Conservation (phyloP, 2,329 filamentous ascomycete genomes). For the Mycosphaerella arachidis region DNA sequence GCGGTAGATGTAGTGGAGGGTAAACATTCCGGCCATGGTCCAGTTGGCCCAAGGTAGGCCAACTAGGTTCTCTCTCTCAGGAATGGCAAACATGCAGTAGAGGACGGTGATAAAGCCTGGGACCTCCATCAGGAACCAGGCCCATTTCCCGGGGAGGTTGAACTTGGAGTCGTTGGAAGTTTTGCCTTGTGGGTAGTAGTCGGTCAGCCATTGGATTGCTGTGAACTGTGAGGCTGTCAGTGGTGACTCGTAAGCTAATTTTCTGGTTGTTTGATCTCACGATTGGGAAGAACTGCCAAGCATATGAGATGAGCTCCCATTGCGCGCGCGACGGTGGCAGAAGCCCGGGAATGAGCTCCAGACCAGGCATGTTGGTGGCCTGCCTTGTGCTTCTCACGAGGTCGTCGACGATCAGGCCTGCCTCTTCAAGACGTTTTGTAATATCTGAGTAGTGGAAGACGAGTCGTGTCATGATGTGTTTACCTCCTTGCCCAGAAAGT, state of each 20-base stretch:
- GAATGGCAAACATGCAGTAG: slow-evolving; percentile 71
- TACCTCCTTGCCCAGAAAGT: not conserved
- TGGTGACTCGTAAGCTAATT: slow-evolving; percentile 1
- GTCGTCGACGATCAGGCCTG: not conserved
- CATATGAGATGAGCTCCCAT: slow-evolving; percentile 43
- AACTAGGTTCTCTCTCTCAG: slow-evolving; percentile 51
- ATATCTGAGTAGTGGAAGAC: not conserved
- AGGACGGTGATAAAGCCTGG: slow-evolving; percentile 71
- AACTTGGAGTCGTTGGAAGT: slow-evolving; percentile 69
- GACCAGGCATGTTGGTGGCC: slow-evolving; percentile 25
- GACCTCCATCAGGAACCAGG: slow-evolving; percentile 84
- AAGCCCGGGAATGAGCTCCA: slow-evolving; percentile 43
- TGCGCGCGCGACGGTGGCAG: slow-evolving; percentile 49
- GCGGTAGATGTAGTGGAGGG: slow-evolving; percentile 87
- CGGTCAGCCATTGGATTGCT: slow-evolving; percentile 67
- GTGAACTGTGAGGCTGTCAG: slow-evolving; percentile 54
- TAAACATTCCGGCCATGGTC: slow-evolving; percentile 65
- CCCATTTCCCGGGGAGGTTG: slow-evolving; percentile 84
- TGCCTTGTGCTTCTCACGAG: not conserved
- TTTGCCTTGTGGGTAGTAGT: slow-evolving; percentile 89
- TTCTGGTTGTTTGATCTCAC: slow-evolving; percentile 31
- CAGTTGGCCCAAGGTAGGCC: slow-evolving; percentile 70
- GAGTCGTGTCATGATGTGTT: slow-evolving; percentile 1
- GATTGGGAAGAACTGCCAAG: slow-evolving; percentile 50
- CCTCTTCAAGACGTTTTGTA: not conserved